phyloP scores from a whole-genome alignment of 345 rosid species.

The Syzygium aqueum region DNA sequence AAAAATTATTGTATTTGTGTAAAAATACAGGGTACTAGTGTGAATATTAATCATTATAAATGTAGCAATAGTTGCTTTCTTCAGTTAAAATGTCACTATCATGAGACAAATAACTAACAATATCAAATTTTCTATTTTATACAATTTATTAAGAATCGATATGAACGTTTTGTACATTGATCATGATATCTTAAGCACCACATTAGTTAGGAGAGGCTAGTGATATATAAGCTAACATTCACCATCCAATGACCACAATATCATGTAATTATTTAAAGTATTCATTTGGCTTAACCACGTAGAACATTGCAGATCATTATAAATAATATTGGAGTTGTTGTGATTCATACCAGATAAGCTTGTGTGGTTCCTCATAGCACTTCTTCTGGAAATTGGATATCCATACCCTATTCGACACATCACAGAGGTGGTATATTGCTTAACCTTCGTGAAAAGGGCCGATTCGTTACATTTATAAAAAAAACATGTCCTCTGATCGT shows the following conservation, averaged over 20 bases:
- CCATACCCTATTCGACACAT: background rate
- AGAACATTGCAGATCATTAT: fast-evolving
- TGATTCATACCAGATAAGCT: background rate
- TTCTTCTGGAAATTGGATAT: background rate
- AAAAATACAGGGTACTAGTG: background rate
- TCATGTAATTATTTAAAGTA: fast-evolving
- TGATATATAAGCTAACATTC: background rate
- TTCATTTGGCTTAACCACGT: fast-evolving
- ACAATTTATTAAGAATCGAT: background rate
- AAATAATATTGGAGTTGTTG: background rate
- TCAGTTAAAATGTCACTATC: background rate
- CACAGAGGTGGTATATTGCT: background rate
- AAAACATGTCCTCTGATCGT: background rate
- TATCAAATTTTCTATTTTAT: background rate
- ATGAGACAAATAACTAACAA: background rate
- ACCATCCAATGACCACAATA: background rate
- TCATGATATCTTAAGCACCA: background rate
- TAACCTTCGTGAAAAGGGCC: background rate
- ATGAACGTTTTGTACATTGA: background rate
- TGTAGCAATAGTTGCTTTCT: background rate
- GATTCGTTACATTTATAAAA: background rate
- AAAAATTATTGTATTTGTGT: background rate
- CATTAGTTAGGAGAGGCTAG: fast-evolving
- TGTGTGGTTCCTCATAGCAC: fast-evolving
- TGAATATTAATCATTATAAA: background rate